Evolutionary conservation across 148 eudicot species (phyloP).

Genomic region (Camellia sinensis): DNA sequence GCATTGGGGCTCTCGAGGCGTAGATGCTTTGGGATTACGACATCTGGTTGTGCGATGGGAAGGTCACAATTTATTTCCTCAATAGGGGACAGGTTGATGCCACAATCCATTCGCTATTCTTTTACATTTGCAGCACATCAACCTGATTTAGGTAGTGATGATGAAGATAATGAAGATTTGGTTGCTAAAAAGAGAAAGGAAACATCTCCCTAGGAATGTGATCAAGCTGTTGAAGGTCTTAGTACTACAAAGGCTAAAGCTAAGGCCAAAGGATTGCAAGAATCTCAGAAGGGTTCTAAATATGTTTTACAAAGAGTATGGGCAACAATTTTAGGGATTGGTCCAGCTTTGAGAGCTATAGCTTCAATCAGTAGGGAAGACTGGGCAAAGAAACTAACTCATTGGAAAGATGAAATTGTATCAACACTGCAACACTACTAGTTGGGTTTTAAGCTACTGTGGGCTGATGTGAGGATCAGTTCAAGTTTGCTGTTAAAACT

Average conservation of each 20-base stretch:
- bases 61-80: constrained; percentile 17
- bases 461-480: too few relatives aligned
- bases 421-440: too few relatives aligned
- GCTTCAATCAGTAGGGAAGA: constrained; percentile 87
- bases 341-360: constrained; percentile 69
- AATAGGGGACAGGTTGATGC: constrained; percentile 15
- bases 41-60: constrained; percentile 18
- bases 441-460: too few relatives aligned
- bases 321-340: constrained; percentile 53
- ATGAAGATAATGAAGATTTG: constrained; percentile 47
- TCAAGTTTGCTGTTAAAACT: constrained; percentile 69
- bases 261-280: constrained; percentile 54
- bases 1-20: constrained; percentile 26
- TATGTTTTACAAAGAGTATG: constrained; percentile 11
- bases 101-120: constrained; percentile 25
- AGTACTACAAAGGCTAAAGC: constrained; percentile 76
- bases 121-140: constrained; percentile 46
- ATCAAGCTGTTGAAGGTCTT: constrained; percentile 74
- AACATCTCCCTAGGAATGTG: constrained; percentile 88
- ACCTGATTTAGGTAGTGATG: constrained; percentile 49
- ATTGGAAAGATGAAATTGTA: too few relatives aligned
- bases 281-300: constrained; percentile 37
- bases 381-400: constrained; percentile 33
- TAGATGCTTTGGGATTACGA: constrained; percentile 10
- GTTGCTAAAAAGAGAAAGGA: constrained; percentile 21